Evolutionary conservation across 192 early-diverging fungal genomes (phyloP).

Genomic region (Gaertneriomyces semiglobifer): DNA sequence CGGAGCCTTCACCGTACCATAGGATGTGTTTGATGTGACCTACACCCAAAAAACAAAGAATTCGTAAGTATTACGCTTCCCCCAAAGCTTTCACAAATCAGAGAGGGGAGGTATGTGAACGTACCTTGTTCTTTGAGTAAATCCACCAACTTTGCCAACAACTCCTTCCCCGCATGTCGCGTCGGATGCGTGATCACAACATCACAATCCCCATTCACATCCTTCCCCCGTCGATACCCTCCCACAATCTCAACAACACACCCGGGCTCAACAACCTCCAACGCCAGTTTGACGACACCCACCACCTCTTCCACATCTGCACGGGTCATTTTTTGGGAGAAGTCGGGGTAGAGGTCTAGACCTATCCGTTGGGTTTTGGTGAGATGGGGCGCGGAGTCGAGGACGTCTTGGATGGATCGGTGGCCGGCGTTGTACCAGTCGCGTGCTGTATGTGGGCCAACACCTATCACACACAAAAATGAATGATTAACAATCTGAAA

Average conservation of each 20-base stretch:
- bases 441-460: conserved; percentile 23
- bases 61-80: too few species aligned
- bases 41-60: background rate
- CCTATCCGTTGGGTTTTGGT: background rate
- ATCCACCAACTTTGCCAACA: conserved; percentile 24
- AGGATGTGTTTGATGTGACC: conserved; percentile 25
- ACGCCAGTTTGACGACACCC: background rate
- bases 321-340: conserved; percentile 28
- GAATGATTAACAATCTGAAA: background rate
- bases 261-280: conserved; percentile 23
- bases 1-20: conserved; percentile 26
- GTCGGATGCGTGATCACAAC: conserved; percentile 35
- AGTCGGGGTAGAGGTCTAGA: conserved; percentile 18
- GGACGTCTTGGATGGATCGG: conserved; percentile 17
- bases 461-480: conserved; percentile 13
- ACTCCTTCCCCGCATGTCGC: background rate
- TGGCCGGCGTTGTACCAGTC: conserved; percentile 31
- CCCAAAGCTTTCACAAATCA: too few species aligned
- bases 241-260: conserved; percentile 18
- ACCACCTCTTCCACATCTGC: conserved; percentile 35
- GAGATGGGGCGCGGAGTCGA: conserved; percentile 1
- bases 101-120: too few species aligned
- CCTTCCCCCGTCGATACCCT: conserved; percentile 34
- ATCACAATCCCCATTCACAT: conserved; percentile 33
- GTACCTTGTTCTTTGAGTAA: conserved; percentile 16